Percentiles rank a stretch among this genome's conserved stretches.
phyloP scores from a whole-genome alignment of 495 filamentous ascomycete species.

The Aspergillus kassunensis region DNA sequence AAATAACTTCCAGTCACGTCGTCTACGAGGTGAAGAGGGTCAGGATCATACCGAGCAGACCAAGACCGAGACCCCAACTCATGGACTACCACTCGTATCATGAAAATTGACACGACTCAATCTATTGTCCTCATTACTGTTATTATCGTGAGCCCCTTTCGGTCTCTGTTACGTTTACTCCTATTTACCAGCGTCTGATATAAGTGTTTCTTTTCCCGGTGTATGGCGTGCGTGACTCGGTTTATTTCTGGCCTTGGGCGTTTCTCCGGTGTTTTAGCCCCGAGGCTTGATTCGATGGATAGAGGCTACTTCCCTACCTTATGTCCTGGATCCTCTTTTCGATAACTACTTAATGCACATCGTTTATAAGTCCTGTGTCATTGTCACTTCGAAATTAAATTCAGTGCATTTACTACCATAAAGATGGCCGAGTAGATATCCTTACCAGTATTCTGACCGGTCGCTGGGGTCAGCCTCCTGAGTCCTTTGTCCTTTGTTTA shows the following conservation, averaged over 20 bases:
- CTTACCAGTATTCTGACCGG: no score
- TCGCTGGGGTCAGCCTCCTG: no score
- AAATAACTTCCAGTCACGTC: conserved; percentile 34
- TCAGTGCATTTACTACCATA: no score
- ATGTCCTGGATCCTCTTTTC: no score
- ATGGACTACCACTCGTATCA: conserved; percentile 31
- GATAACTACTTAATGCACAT: no score
- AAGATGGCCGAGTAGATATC: no score
- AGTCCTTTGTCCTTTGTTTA: no score
- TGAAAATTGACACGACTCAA: conserved; percentile 9
- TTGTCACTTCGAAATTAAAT: no score
- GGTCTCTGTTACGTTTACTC: neutral
- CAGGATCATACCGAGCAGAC: conserved; percentile 27
- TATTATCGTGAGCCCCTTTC: neutral
- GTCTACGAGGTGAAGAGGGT: conserved; percentile 31
- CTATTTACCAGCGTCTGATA: conserved; percentile 7
- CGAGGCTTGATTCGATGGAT: no score
- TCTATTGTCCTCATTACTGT: neutral
- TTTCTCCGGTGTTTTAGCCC: no score
- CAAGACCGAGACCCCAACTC: conserved; percentile 29
- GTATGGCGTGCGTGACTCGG: conserved; percentile 18
- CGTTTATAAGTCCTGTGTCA: no score
- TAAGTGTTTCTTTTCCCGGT: conserved; percentile 4
- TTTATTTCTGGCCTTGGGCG: conserved; percentile 14
- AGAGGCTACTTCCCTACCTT: no score